Base-by-base conservation (phyloP, 306 rosid genomes). In the Carpinus viminea region DNA sequence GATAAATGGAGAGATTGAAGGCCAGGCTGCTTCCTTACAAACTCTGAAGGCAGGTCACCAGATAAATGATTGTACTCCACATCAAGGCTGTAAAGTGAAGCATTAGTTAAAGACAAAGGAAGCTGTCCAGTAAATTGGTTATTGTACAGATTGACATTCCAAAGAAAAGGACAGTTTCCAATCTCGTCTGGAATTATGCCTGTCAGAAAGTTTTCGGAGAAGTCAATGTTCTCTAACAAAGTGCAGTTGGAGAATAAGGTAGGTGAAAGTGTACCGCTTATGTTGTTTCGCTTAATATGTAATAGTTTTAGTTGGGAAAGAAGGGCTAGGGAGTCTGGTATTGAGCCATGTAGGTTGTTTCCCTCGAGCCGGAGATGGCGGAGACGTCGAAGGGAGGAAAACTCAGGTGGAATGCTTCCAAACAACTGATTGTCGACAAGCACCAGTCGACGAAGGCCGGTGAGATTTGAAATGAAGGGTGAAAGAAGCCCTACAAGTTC, bases 401-500 rank as follows among this genome's bases (percentile, higher is more conserved):
- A 65, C 64, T 86, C 86, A 15, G 84, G 74, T 4, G 96, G 92
- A 66, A 89, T 80, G 18, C 41, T 68, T 55, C 93, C 92, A 21
- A 31, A 85, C 8, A 91, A 56, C 72, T 83, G 81, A 68, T 78
- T 86, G 78, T 79, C 60, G 57, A 71, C 66, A 7, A 89, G 61
- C 54, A 52, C 56, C 15, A 91, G 74, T 57, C 5, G 3, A n/a
- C 85, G 90, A 9, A 91, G 87, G 75, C 87, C 88, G 0, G 96
- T 91, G 52, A 89, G 96, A 84, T 91, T 91, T 45, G 93, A 87
- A 79, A 91, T 77, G 86, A 66, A 2, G 6, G 93, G 90, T 24
- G 93, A 83, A 21, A 91, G 83, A 9, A n/a, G 51, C 36, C 96
- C 96, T 12, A 77, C 89, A 4, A 91, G 91, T 7, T 41, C 34